Base-by-base conservation (phyloP, 108 stramenopile species). In the Asterionellopsis glacialis region DNA sequence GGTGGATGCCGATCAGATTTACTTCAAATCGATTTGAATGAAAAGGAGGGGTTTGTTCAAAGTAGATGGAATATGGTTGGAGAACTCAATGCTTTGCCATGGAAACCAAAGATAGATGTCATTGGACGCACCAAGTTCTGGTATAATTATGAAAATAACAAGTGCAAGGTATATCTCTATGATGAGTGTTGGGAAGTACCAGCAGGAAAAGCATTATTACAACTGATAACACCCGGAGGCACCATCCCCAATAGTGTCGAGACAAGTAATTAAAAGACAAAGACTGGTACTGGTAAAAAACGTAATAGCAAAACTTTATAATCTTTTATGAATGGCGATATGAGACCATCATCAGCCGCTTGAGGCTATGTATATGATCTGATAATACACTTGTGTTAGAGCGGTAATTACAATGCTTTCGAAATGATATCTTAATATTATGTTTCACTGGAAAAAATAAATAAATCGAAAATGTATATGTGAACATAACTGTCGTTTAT, bases 21-120 rank as follows among this genome's bases (percentile, higher is more conserved):
- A n/a, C 60, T 91, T 57, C 62, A 70, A 26, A 90, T 87, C 56
- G 18, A 57, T 18, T 49, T 73, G 42, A 67, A 21, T 27, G 41
- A 16, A 25, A 63, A 41, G 38, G 45, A 64, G 19, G 65, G 64
- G 13, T 91, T 82, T 51, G 59, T 91, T 39, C 59, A 91, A 65
- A 87, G 79, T 21, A 64, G 85, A 51, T 91, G 90, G 90, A 91
- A 87, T 42, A 91, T 91, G 85, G 71, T 91, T 11, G 90, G 90
- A 13, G 74, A 81, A 43, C 65, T 91, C 42, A 77, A 70, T 42
- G 53, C 38, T 12, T 49, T 81, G 22, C 75, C 75, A n/a, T 91
- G 90, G 90, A 85, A 75, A 57, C 90, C 90, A 15, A 81, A 66
- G 57, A 77, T 91, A 56, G 82, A 91, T 77, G 89, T 90, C 24